Evolutionary conservation across 2,329 filamentous ascomycete genomes (phyloP).

Genomic region (Phyllachora maydis): DNA sequence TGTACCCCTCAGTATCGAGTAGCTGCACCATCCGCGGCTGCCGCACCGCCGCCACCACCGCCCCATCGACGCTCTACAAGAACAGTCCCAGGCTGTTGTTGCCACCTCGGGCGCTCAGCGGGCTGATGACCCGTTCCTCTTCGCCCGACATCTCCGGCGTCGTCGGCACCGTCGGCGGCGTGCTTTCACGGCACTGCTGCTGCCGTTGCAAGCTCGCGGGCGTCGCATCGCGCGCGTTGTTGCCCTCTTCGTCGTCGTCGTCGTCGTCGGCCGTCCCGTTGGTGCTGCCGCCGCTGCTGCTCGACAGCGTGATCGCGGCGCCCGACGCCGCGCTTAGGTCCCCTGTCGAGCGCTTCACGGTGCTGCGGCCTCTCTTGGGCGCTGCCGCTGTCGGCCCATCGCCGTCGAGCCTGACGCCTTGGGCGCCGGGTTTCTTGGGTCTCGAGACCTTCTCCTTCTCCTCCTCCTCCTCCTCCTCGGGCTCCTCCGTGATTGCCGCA

Average conservation of each 20-base stretch:
- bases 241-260: constrained; percentile 3
- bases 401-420: too few species aligned
- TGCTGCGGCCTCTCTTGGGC: too few species aligned
- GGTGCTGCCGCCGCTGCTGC: constrained; percentile 8
- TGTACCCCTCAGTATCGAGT: too few species aligned
- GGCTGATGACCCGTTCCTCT: constrained; percentile 4
- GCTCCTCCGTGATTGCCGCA: constrained; percentile 5
- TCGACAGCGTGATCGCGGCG: constrained; percentile 10
- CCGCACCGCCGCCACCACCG: too few species aligned
- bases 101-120: constrained; percentile 5
- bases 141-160: neutral
- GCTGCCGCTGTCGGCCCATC: too few species aligned
- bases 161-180: neutral
- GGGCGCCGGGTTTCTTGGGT: too few species aligned
- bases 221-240: neutral
- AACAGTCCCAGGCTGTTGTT: too few species aligned
- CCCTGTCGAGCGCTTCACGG: too few species aligned
- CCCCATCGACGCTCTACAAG: too few species aligned
- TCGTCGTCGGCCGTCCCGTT: too few species aligned
- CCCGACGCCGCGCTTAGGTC: too few species aligned
- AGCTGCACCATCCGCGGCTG: too few species aligned
- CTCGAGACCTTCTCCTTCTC: constrained; percentile 2
- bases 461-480: constrained; percentile 2
- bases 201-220: neutral
- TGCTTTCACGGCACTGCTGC: neutral